Evolutionary conservation across 257 asterid genomes (phyloP), one percentile per base, ranked within the genome.

Genomic region (Nicotiana undulata): DNA sequence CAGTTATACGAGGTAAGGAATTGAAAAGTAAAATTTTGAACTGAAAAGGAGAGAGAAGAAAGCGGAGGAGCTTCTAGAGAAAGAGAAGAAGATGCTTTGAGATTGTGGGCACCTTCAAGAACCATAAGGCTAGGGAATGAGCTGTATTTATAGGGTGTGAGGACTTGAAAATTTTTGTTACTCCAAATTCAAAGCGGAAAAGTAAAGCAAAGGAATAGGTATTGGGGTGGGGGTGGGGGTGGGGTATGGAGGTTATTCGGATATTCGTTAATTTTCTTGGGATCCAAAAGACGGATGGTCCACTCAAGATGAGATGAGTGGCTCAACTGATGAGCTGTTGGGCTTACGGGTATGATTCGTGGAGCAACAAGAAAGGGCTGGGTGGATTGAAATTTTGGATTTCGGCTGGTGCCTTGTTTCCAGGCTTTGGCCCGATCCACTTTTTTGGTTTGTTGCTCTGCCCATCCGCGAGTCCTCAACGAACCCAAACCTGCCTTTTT

Each of bases 51-150:
- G 34, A 22, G 58, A n/a, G 55, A 37, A 18, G 15, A n/a, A n/a
- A 20, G 67, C 29, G 4, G 51, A 15, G 59, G 67, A 51, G 67
- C 34, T 61, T 61, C 67, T 13, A 52, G 40, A 58, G 82, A 79
- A 80, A 44, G 81, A 77, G 85, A 40, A 77, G 85, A 40, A 56
- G 80, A 18, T 66, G 81, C 82, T 63, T 5, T 60, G 72, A 15
- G 78, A 24, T 79, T 37, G 37, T 26, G 10, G 13, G 84, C 63
- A 29, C 60, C 81, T 75, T 20, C 61, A 44, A 76, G 66, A 49
- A 77, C n/a, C 53, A 22, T 18, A 56, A 17, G 26, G 52, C 32
- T 10, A 40, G 7, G 40, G 7, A 24, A 8, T 15, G 44, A 74
- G 44, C 24, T 49, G 78, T 74, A 74, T 74, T 22, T 49, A 74